These are phyloP conservation scores for Hypomontagnella monticulosa DNA, from an alignment of 495 filamentous ascomycete species.

Conservation along the genomic window DNA sequence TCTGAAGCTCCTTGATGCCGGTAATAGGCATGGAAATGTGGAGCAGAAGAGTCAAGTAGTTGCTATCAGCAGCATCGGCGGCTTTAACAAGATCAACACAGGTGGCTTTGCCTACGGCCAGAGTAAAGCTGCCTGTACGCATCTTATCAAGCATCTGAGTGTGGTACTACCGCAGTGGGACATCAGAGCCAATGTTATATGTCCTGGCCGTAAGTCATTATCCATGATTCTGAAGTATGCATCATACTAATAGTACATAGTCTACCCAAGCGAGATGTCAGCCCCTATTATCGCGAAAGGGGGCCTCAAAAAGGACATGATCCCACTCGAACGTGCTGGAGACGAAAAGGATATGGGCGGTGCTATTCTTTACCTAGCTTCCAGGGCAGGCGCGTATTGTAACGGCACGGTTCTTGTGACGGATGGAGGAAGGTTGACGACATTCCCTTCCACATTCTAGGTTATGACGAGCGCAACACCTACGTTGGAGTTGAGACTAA, in stretches of 20 bases:
- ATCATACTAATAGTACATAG: constrained; percentile 42
- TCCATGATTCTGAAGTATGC: not conserved
- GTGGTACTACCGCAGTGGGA: constrained; percentile 63
- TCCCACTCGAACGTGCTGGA: constrained; percentile 62
- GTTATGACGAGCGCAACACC: constrained; percentile 3
- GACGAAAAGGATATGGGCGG: constrained; percentile 70
- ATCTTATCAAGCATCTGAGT: constrained; percentile 70
- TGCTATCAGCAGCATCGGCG: constrained; percentile 69
- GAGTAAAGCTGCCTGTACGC: constrained; percentile 71
- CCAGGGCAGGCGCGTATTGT: constrained; percentile 69
- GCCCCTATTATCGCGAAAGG: constrained; percentile 53
- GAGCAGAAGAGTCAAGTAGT: constrained; percentile 69
- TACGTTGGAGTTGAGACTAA: not conserved
- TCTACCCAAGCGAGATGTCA: constrained; percentile 74
- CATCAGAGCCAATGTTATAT: constrained; percentile 72
- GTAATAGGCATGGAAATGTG: constrained; percentile 65
- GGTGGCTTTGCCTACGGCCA: constrained; percentile 68
- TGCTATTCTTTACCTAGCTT: constrained; percentile 68
- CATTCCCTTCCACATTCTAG: constrained; percentile 65
- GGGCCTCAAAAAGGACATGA: constrained; percentile 45
- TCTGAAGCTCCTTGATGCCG: constrained; percentile 67
- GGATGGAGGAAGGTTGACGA: constrained; percentile 69
- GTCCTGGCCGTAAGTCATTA: constrained; percentile 67
- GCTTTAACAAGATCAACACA: constrained; percentile 63
- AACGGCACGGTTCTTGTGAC: constrained; percentile 67